Evolutionary conservation across 2,329 filamentous ascomycete species (phyloP), one percentile per base, ranked within the genome.

Genomic region (Elsinoe batatas): DNA sequence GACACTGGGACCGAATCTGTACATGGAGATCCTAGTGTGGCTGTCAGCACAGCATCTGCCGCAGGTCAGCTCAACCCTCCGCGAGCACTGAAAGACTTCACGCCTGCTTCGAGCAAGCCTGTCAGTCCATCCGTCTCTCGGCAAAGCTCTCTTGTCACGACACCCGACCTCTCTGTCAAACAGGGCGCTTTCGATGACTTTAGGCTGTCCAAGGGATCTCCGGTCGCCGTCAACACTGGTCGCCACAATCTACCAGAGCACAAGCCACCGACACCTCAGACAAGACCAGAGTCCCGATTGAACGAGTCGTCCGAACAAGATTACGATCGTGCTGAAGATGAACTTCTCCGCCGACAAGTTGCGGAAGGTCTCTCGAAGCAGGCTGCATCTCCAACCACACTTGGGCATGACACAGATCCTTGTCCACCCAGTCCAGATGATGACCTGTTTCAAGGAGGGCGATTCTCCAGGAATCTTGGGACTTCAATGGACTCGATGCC

Each of bases 21-120:
- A 11, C 83, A 85, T 58, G 79, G 79, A 2, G 77, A 78, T 38
- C 76, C 87, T 1, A 82, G 80, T 60, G 75, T 89, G 2, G 80
- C 79, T 3, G 63, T 88, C 22, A 86, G 78, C 65, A 80, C 77
- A 3, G 76, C 82, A 1, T 72, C 78, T 18, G 85, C 79, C 1
- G 77, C 83, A 3, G 86, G 85, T 13, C 57, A 82, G 66, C 67
- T 76, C 75, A 61, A 82, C 74, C 63, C 72, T 67, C 67, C 79
- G 66, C 61, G 77, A 62, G 58, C 75, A 65, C 61, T 76, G 68
- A 69, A 69, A 37, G 70, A 73, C 6, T 60, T 68, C 17, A 71
- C 69, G 10, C 65, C 69, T 15, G 59, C 57, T 13, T 54, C 64
- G 22, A 69, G 64, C 36, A 60, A 65, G n/a, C 63, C 60, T 36